These are phyloP conservation scores for Dioszegia crocea DNA, from an alignment of 768 basidiomycete genomes.

Conservation along the genomic window DNA sequence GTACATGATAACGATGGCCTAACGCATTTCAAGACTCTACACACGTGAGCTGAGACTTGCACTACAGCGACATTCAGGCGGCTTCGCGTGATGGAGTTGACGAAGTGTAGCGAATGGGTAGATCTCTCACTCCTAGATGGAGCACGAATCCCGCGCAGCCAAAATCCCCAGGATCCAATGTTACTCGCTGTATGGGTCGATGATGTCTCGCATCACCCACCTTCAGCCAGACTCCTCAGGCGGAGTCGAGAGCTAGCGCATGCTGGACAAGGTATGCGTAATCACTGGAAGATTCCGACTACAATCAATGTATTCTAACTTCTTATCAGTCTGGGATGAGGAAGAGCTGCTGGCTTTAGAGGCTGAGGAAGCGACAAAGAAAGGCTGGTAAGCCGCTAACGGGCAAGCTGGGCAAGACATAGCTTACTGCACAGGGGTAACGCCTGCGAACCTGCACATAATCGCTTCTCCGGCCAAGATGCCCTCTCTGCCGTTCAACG, in stretches of 20 bases:
- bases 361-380: constrained; percentile 1
- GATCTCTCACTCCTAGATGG: neutral
- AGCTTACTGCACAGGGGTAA: constrained; percentile 4
- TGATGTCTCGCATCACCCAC: constrained; percentile 9
- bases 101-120: constrained; percentile 10
- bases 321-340: constrained; percentile 10
- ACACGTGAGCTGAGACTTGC: neutral
- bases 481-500: neutral
- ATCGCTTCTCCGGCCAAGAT: neutral
- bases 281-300: neutral
- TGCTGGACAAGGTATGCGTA: constrained; percentile 1
- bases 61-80: neutral
- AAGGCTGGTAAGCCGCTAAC: constrained; percentile 14
- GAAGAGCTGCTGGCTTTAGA: constrained; percentile 1
- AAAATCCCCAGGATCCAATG: constrained; percentile 5
- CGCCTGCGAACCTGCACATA: neutral
- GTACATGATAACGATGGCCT: neutral
- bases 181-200: constrained; percentile 11
- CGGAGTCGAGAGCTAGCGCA: constrained; percentile 1
- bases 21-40: neutral
- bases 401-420: too few relatives aligned
- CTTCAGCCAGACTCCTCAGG: neutral
- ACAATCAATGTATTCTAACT: neutral
- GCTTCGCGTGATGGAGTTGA: neutral
- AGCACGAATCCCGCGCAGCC: neutral